Evolutionary conservation across 176 grass and related monocot genomes (phyloP).

Genomic region (Chrysopogon serrulatus): DNA sequence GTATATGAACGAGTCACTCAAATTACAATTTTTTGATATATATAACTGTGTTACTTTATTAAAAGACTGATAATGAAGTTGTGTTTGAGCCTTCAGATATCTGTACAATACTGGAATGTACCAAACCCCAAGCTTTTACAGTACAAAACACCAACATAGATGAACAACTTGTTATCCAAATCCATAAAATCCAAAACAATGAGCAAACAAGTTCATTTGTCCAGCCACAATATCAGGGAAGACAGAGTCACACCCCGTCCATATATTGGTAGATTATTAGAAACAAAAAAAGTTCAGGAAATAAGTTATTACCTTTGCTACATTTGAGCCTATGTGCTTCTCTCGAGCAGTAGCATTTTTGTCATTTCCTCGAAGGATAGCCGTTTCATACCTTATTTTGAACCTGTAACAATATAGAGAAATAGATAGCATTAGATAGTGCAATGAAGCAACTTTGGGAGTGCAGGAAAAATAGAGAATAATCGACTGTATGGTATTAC

Average conservation of each 20-base stretch:
- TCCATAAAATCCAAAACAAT: constrained; percentile 1
- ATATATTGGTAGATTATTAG: background rate
- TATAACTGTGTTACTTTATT: background rate
- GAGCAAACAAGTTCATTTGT: background rate
- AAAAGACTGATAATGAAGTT: background rate
- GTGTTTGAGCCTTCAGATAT: background rate
- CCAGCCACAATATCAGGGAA: constrained; percentile 13
- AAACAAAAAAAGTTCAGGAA: background rate
- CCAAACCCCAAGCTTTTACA: background rate
- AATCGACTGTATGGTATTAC: constrained; percentile 38
- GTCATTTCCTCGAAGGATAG: constrained; percentile 84
- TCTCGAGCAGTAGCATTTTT: constrained; percentile 69
- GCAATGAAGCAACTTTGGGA: background rate
- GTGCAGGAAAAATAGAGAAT: constrained; percentile 17
- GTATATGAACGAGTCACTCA: too few species aligned
- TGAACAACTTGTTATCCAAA: background rate
- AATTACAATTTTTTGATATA: background rate
- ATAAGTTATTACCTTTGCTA: constrained; percentile 59
- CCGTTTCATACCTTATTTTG: constrained; percentile 57
- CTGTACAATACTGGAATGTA: background rate
- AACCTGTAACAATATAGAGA: constrained; percentile 52
- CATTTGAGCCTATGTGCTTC: constrained; percentile 68
- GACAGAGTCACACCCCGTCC: background rate
- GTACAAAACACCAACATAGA: constrained; percentile 9
- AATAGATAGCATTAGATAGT: constrained; percentile 19